Percentiles rank a stretch among this genome's conserved stretches.
Conservation (phyloP, 2,329 filamentous ascomycete species). For the Aspergillus flavus region DNA sequence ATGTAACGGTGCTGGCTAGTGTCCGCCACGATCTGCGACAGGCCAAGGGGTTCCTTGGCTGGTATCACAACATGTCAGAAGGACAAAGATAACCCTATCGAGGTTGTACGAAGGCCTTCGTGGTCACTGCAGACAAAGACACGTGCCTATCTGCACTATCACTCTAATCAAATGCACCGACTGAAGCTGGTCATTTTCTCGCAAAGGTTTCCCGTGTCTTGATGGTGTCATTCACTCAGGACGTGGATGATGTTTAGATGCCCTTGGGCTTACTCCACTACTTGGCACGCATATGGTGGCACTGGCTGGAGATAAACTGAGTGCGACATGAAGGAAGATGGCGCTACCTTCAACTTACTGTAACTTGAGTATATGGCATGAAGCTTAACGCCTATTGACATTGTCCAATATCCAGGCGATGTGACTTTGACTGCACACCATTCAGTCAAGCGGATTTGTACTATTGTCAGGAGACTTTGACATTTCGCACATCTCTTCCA, state of each 20-base stretch:
- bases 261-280: background rate
- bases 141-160: background rate
- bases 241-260: background rate
- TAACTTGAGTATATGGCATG: background rate
- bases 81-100: background rate
- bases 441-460: background rate
- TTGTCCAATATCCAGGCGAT: background rate
- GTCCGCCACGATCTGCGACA: background rate
- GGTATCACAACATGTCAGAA: background rate
- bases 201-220: background rate
- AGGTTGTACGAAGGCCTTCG: background rate
- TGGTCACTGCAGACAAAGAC: background rate
- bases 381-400: background rate
- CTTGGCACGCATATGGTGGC: background rate
- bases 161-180: background rate
- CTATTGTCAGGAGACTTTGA: background rate
- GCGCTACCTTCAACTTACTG: background rate
- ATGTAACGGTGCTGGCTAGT: background rate
- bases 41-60: background rate
- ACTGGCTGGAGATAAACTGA: too few relatives aligned
- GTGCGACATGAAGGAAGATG: too few relatives aligned
- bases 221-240: background rate
- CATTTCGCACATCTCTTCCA: background rate
- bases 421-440: background rate
- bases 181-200: background rate